Conservation (phyloP, 306 rosid species). For the Comarum palustre region DNA sequence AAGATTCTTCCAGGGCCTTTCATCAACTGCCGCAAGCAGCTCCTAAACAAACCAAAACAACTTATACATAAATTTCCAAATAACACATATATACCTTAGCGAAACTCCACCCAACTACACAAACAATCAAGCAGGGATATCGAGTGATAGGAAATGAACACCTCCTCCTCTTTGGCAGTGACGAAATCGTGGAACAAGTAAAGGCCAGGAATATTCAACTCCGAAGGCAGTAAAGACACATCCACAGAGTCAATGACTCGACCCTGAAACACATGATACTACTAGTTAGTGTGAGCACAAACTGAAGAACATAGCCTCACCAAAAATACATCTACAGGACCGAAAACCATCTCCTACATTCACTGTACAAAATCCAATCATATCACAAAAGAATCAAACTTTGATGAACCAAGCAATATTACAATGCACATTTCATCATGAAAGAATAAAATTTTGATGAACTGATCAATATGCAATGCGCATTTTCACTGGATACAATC, state of each 20-base stretch:
- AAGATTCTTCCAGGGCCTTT: conserved; percentile 63
- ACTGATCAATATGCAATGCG: too few relatives aligned
- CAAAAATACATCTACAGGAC: too few relatives aligned
- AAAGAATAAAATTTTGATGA: background rate
- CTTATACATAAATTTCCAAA: background rate
- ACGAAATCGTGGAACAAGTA: conserved; percentile 72
- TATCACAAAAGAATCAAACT: background rate
- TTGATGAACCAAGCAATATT: too few relatives aligned
- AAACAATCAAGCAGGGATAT: background rate
- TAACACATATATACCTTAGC: background rate
- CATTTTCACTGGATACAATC: too few relatives aligned
- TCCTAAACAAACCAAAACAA: conserved; percentile 38
- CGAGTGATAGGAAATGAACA: conserved; percentile 7
- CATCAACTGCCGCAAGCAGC: conserved; percentile 66
- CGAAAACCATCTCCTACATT: background rate
- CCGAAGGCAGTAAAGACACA: conserved; percentile 62
- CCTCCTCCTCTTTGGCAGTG: conserved; percentile 71
- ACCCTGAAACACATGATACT: conserved; percentile 29
- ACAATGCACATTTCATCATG: background rate
- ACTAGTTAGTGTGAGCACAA: background rate
- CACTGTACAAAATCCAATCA: background rate
- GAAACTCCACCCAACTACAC: background rate
- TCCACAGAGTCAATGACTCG: conserved; percentile 46
- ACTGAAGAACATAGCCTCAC: background rate
- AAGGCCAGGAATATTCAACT: conserved; percentile 72